Evolutionary conservation across 140 eudicot species (phyloP).

Genomic region (Erigeron philadelphicus): DNA sequence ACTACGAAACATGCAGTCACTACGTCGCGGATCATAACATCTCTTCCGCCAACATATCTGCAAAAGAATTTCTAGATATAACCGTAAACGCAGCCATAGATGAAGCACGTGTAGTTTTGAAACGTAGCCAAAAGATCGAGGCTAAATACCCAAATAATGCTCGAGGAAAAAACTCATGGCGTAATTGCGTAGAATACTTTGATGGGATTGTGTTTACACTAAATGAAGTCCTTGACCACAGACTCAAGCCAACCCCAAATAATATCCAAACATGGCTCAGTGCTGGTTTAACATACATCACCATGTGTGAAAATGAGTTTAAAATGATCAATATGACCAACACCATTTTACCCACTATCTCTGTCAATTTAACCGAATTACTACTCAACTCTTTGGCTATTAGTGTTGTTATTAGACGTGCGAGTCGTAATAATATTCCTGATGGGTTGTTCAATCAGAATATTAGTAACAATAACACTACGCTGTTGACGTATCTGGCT

Average conservation of each 20-base stretch:
- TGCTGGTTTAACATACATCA: conserved; percentile 56
- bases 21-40: conserved; percentile 12
- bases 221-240: conserved; percentile 40
- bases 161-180: conserved; percentile 50
- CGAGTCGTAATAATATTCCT: conserved; percentile 8
- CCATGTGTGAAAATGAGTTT: conserved; percentile 51
- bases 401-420: conserved; percentile 18
- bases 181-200: conserved; percentile 49
- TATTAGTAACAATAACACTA: background rate
- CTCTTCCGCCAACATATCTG: background rate
- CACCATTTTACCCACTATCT: conserved; percentile 14
- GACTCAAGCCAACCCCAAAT: conserved; percentile 29
- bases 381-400: conserved; percentile 57
- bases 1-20: conserved; percentile 50
- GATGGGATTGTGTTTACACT: conserved; percentile 40
- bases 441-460: conserved; percentile 38
- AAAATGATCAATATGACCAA: conserved; percentile 36
- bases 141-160: conserved; percentile 28
- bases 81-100: conserved; percentile 38
- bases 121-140: conserved; percentile 25
- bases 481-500: background rate
- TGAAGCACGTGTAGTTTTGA: conserved; percentile 32
- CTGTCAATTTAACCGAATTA: conserved; percentile 38
- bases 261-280: conserved; percentile 73
- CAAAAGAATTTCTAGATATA: conserved; percentile 35